Base-by-base conservation (phyloP, 345 rosid species). In the Murraya koenigii region DNA sequence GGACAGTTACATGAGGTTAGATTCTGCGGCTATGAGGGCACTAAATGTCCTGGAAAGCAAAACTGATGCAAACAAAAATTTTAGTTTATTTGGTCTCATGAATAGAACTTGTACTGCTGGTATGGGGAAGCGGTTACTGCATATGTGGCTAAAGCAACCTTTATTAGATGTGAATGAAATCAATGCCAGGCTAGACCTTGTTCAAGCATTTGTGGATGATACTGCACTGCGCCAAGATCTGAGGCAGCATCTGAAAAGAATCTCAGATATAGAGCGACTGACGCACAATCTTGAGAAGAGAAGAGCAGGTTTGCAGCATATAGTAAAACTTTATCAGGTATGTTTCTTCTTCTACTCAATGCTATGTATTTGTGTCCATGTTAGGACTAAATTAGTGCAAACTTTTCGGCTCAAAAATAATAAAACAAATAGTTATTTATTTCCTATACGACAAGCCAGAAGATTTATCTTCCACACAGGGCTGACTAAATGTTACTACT, bases 51-150 rank as follows among this genome's bases (percentile, higher is more conserved):
- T 96, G 87, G 98, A 94, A 85, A 94, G 91, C 83, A 96, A 92
- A 90, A 89, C 97, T 41, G 98, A 94, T 81, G 97, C 97, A 68
- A 96, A 94, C 85, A 96, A 94, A 82, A 94, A 89, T 78, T 96
- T 94, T 79, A 96, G 99, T 87, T 88, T 96, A 84, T 89, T 91
- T 80, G 98, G 99, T 87, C 94, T 96, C 44, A 88, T 96, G 97
- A 96, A 94, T 85, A 92, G 99, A 86, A 96, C 98, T 23, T 94
- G 98, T 80, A 92, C 99, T 41, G 93, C 94, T 83, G 99, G 99
- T 26, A 96, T 96, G 98, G 99, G 97, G 35, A 94, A 93, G 73
- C 86, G 99, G 81, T 84, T 96, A 82, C 90, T 96, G 85, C 97
- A 92, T 80, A 83, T 88, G 92, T 96, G 99, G 98, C 88, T 96